Evolutionary conservation across 2,329 filamentous ascomycete genomes (phyloP).

Genomic region (Phyllosticta paracitricarpa): DNA sequence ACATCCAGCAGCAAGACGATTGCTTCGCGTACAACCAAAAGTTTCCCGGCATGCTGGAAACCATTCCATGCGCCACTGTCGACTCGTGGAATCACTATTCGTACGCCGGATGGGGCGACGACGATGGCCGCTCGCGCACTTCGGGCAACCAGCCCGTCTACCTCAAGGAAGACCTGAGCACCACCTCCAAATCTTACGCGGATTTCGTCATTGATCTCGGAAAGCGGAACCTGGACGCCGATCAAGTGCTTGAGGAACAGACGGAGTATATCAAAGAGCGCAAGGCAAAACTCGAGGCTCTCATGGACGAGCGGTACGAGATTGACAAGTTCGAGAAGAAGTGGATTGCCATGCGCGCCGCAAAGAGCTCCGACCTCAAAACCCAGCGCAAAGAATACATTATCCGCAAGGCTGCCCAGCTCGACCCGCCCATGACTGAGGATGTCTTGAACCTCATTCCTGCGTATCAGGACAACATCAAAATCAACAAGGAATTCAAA

Average conservation of each 20-base stretch:
- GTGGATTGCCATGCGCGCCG: slow-evolving; percentile 20
- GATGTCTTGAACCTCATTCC: slow-evolving; percentile 28
- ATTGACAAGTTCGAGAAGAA: slow-evolving; percentile 30
- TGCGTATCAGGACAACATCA: slow-evolving; percentile 29
- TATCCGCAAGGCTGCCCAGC: slow-evolving; percentile 24
- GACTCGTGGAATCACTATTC: slow-evolving; percentile 31
- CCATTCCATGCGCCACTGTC: slow-evolving; percentile 24
- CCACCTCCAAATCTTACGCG: background rate
- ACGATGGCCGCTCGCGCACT: slow-evolving; percentile 23
- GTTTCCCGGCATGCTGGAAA: slow-evolving; percentile 16
- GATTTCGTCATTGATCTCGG: background rate
- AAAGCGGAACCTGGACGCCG: background rate
- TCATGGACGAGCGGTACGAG: slow-evolving; percentile 21
- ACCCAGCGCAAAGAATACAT: slow-evolving; percentile 26
- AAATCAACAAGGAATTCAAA: slow-evolving; percentile 26
- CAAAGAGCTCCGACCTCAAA: slow-evolving; percentile 24
- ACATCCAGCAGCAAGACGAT: slow-evolving; percentile 20
- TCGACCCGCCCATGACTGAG: slow-evolving; percentile 27
- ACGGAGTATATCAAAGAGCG: slow-evolving; percentile 16
- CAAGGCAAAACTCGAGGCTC: background rate
- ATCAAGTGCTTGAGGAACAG: slow-evolving; percentile 16
- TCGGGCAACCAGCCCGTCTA: slow-evolving; percentile 8
- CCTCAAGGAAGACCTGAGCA: slow-evolving; percentile 6
- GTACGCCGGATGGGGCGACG: slow-evolving; percentile 24
- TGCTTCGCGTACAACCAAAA: slow-evolving; percentile 17